A percentile compares a stretch with the other conserved stretches of the same genome.
Conservation (phyloP, 257 asterid species). For the Lavandula angustifolia region DNA sequence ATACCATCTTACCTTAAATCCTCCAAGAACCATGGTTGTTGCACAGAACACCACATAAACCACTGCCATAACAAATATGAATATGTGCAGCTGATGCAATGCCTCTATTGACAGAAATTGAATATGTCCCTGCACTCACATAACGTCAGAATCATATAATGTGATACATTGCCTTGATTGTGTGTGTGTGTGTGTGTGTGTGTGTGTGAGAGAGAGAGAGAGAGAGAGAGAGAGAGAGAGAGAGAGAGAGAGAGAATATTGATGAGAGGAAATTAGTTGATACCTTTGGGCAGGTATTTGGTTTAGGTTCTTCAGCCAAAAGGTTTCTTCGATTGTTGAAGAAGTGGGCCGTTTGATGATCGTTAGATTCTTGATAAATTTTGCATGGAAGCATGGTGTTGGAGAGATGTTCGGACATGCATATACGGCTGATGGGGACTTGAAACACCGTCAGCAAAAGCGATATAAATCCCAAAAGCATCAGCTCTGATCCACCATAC, state of each 20-base stretch:
- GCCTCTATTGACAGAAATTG: conserved; percentile 79
- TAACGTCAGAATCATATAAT: too few relatives aligned
- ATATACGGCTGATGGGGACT: conserved; percentile 52
- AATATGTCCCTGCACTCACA: conserved; percentile 52
- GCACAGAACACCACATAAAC: conserved; percentile 77
- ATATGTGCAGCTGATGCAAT: conserved; percentile 83
- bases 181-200: too few relatives aligned
- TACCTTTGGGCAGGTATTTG: conserved; percentile 51
- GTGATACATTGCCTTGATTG: too few relatives aligned
- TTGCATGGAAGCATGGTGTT: conserved; percentile 81
- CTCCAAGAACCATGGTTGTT: conserved; percentile 73
- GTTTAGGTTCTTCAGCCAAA: conserved; percentile 36
- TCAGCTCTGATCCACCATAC: conserved; percentile 63
- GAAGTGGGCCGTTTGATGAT: conserved; percentile 9
- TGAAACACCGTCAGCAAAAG: conserved; percentile 73
- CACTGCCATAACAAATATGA: conserved; percentile 82
- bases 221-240: too few relatives aligned
- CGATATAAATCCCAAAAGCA: conserved; percentile 92
- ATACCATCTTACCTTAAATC: conserved; percentile 72
- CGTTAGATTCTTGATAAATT: not conserved
- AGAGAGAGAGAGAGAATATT: too few relatives aligned
- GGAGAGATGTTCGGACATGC: conserved; percentile 56
- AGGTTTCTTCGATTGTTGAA: conserved; percentile 41
- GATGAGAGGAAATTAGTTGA: not conserved
- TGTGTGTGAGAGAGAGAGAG: too few relatives aligned